Base-by-base conservation (phyloP, 352 stramenopile genomes). In the Phytophthora tentaculata region DNA sequence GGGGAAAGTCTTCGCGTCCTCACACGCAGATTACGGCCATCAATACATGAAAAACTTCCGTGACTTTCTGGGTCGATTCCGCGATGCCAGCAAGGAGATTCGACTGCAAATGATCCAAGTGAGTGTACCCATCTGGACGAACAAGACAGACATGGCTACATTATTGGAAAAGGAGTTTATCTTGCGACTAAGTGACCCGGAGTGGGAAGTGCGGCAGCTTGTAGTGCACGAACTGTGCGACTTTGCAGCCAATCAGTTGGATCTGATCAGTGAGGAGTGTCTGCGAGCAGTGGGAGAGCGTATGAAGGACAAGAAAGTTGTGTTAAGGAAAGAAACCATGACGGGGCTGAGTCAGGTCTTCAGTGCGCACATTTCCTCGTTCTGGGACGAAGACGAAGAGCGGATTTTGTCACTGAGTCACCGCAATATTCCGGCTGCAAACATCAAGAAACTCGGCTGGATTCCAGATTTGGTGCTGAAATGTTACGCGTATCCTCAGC, bases 281-380 rank as follows among this genome's bases (percentile, higher is more conserved):
- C 74, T 96, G 3, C 80, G 81, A 3, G 74, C 87, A 50, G 83
- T 95, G 8, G 89, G 87, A 17, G 89, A 96, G 56, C 86, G 89
- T 10, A 93, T 96, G 86, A 95, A 95, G 59, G 89, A 96, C 67
- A 96, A 96, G 57, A 92, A 86, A 50, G 81, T 94, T 1, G 55
- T 79, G 0, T 41, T 95, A 23, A 74, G 89, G 16, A 96, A 95
- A 56, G 89, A 96, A 67, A 91, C 89, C 10, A 96, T 96, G 89
- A 96, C 89, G 13, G 89, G 89, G 0, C 72, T 96, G 16, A 92
- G 86, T 23, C 89, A 95, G 70, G 84, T 95, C 13, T 96, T 90
- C 43, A 82, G 73, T 16, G 68, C 79, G 5, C 88, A 96, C 57
- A 66, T 96, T 43, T 89, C 89, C 9, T 61, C 74, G 0, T 79